Percentiles rank a stretch among this genome's conserved stretches.
Conservation (phyloP, 306 rosid genomes). For the Alnus rubra region DNA sequence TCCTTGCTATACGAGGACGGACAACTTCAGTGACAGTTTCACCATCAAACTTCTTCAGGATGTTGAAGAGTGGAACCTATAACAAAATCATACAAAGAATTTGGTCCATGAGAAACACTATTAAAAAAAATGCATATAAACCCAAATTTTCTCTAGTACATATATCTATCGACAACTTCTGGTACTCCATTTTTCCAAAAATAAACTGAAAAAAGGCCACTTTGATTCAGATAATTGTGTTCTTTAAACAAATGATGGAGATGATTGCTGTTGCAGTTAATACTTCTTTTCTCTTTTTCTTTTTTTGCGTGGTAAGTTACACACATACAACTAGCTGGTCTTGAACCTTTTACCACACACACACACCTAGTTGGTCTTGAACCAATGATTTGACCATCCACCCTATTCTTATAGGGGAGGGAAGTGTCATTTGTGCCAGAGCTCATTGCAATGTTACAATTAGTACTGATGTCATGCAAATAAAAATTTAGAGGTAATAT, state of each 20-base stretch:
- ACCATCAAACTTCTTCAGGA: slow-evolving; percentile 93
- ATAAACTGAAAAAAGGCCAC: not conserved
- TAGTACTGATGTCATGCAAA: not conserved
- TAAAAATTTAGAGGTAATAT: not conserved
- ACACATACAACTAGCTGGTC: too few species aligned
- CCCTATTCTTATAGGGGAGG: not conserved
- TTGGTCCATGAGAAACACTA: slow-evolving; percentile 9
- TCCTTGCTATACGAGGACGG: slow-evolving; percentile 89
- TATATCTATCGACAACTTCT: not conserved
- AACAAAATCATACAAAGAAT: slow-evolving; percentile 16
- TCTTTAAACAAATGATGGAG: not conserved
- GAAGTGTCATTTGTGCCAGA: not conserved
- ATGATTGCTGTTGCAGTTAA: not conserved
- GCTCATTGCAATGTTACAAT: not conserved
- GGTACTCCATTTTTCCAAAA: not conserved
- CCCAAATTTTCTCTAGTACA: not conserved
- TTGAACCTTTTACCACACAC: too few species aligned
- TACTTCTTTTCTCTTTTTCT: not conserved
- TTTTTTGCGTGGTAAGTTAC: not conserved
- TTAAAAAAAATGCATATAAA: slow-evolving; percentile 6
- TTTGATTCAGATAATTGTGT: not conserved
- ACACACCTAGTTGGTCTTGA: not conserved
- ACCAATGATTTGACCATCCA: not conserved
- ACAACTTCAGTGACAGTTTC: slow-evolving; percentile 91
- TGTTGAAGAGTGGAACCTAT: slow-evolving; percentile 95